Conservation (phyloP, 2,329 filamentous ascomycete genomes). For the Ophidiomyces ophidiicola region DNA sequence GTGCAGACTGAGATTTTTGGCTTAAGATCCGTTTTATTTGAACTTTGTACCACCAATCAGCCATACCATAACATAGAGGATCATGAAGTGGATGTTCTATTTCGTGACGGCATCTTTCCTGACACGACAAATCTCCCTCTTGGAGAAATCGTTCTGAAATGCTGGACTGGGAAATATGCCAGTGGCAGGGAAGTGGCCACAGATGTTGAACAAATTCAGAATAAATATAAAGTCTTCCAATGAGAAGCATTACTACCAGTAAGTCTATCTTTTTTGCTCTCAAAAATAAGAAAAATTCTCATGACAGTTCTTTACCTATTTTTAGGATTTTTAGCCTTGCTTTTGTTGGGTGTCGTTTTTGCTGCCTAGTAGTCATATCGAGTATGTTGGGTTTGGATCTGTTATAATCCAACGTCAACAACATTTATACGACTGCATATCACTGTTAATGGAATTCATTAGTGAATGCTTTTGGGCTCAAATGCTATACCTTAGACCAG, state of each 20-base stretch:
- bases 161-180: background rate
- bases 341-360: background rate
- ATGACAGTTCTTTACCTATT: background rate
- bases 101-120: conserved; percentile 2
- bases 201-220: conserved; percentile 1
- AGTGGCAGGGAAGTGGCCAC: background rate
- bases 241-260: background rate
- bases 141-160: background rate
- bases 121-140: background rate
- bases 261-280: background rate
- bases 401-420: no score
- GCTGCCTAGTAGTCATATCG: background rate
- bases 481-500: no score
- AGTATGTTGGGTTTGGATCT: no score
- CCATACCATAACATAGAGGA: background rate
- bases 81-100: background rate
- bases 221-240: background rate
- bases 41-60: conserved; percentile 6
- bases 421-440: no score
- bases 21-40: conserved; percentile 7
- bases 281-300: background rate
- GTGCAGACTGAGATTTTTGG: conserved; percentile 9
- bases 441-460: no score
- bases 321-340: background rate
- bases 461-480: no score